phyloP scores from a whole-genome alignment of 2,329 filamentous ascomycete genomes.

The Colletotrichum sojae region DNA sequence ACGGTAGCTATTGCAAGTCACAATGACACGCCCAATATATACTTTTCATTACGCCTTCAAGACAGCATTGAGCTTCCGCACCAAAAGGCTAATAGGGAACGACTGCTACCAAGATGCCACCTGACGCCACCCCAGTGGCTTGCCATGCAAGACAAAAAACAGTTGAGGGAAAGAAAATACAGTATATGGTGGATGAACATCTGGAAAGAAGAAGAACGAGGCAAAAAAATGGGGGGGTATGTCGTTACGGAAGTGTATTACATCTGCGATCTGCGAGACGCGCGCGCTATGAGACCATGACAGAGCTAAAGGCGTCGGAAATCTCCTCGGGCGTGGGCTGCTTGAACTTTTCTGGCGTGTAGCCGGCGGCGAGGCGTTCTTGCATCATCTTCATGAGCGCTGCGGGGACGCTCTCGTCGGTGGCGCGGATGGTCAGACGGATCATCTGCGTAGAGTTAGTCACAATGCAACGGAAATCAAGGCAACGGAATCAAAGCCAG shows the following conservation, averaged over 20 bases:
- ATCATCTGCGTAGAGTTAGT: conserved; percentile 80
- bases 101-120: conserved; percentile 36
- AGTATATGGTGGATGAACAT: neutral
- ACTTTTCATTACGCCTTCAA: conserved; percentile 23
- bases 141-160: conserved; percentile 31
- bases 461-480: conserved; percentile 9
- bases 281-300: conserved; percentile 61
- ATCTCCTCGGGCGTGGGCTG: conserved; percentile 64
- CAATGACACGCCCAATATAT: conserved; percentile 2
- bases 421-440: conserved; percentile 92
- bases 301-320: conserved; percentile 68
- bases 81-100: conserved; percentile 17
- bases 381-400: conserved; percentile 90
- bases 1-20: neutral
- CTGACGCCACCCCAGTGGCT: conserved; percentile 32
- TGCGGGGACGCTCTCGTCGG: conserved; percentile 88
- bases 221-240: conserved; percentile 28
- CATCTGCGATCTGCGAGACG: neutral
- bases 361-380: conserved; percentile 77
- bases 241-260: conserved; percentile 31
- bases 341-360: conserved; percentile 57
- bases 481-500: conserved; percentile 3
- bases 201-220: neutral
- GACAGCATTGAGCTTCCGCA: neutral
- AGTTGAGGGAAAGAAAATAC: conserved; percentile 6